Conservation (phyloP, 306 rosid species). For the Corylus americana region DNA sequence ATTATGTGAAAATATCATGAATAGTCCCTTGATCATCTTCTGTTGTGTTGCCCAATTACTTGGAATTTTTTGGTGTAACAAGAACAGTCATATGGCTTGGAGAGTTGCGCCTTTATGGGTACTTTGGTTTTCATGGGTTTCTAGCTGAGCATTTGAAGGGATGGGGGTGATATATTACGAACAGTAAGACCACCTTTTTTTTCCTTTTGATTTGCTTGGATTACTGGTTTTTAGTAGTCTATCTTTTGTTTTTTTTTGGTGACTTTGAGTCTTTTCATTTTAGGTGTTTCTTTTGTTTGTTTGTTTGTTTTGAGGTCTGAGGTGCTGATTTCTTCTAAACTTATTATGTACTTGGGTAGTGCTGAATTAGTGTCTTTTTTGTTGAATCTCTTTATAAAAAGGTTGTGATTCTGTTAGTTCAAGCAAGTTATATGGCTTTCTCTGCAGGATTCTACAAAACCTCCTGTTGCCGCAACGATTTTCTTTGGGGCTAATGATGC, state of each 20-base stretch:
- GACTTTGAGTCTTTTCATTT: not conserved
- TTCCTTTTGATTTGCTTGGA: not conserved
- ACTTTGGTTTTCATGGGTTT: not conserved
- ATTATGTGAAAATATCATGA: not conserved
- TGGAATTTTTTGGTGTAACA: not conserved
- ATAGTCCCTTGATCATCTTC: not conserved
- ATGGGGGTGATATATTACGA: not conserved
- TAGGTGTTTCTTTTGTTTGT: not conserved
- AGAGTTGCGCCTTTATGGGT: not conserved
- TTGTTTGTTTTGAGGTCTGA: not conserved
- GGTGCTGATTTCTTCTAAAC: not conserved
- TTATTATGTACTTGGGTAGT: not conserved
- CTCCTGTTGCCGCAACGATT: slow-evolving; percentile 69
- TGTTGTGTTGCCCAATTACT: not conserved
- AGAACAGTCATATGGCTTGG: not conserved
- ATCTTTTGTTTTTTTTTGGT: not conserved
- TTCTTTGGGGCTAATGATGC: slow-evolving; percentile 98
- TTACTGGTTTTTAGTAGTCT: not conserved
- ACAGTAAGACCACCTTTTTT: not conserved
- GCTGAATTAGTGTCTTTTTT: not conserved
- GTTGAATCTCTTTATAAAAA: not conserved
- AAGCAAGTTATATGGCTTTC: too few species aligned
- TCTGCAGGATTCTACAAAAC: slow-evolving; percentile 45
- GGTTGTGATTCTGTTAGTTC: not conserved
- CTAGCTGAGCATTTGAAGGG: not conserved